Evolutionary conservation across 1,284 basidiomycete genomes (phyloP).

Genomic region (Ganoderma sinense): DNA sequence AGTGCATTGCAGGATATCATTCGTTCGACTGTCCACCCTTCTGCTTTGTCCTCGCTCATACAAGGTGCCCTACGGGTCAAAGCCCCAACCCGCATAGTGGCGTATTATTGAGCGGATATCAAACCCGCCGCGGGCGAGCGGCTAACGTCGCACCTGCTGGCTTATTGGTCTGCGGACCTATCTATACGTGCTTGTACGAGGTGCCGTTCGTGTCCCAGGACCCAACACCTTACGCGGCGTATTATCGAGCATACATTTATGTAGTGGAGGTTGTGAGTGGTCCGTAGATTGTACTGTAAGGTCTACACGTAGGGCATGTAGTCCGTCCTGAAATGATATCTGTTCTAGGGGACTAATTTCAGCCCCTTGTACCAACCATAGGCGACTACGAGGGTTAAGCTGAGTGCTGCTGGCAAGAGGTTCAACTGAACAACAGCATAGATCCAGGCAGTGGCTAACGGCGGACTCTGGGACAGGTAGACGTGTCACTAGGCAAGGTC

Average conservation of each 20-base stretch:
- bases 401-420: conserved; percentile 64
- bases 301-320: background rate
- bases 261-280: background rate
- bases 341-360: conserved; percentile 46
- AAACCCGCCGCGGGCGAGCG: conserved; percentile 18
- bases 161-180: background rate
- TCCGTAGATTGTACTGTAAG: background rate
- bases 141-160: background rate
- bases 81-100: conserved; percentile 65
- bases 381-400: conserved; percentile 56
- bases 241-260: conserved; percentile 36
- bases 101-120: conserved; percentile 82
- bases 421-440: conserved; percentile 74
- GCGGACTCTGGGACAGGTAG: conserved; percentile 60
- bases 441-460: conserved; percentile 78
- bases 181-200: conserved; percentile 31
- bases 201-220: conserved; percentile 33
- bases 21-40: background rate
- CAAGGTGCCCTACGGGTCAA: conserved; percentile 82
- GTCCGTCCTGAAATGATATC: background rate
- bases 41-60: conserved; percentile 60
- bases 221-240: conserved; percentile 31
- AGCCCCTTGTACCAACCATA: conserved; percentile 71
- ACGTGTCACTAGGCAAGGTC: conserved; percentile 2
- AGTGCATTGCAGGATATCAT: background rate